Conservation (phyloP, 2,329 filamentous ascomycete genomes). For the Drechslerella dactyloides region DNA sequence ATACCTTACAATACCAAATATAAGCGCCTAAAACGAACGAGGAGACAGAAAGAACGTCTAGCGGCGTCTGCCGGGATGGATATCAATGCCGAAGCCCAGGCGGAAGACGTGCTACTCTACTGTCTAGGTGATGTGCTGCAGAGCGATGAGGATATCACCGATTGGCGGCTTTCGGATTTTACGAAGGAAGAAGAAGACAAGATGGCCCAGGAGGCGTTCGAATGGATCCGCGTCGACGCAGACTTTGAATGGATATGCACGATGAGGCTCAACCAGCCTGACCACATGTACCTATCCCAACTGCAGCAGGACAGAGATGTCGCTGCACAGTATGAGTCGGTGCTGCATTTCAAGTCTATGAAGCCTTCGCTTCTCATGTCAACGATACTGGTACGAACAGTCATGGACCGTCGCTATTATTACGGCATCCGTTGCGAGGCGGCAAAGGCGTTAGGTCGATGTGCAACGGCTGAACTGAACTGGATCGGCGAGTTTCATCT, state of each 20-base stretch:
- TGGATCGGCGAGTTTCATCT: slow-evolving; percentile 85
- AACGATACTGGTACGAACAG: slow-evolving; percentile 83
- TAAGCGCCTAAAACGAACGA: slow-evolving; percentile 90
- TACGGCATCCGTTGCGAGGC: slow-evolving; percentile 89
- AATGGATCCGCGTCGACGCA: slow-evolving; percentile 97
- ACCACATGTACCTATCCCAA: slow-evolving; percentile 98
- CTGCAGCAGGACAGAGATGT: slow-evolving; percentile 96
- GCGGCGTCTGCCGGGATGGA: slow-evolving; percentile 70
- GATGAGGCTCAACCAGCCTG: slow-evolving; percentile 80
- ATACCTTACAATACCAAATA: slow-evolving; percentile 99
- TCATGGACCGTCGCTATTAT: slow-evolving; percentile 91
- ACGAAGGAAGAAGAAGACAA: slow-evolving; percentile 82
- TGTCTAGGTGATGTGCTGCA: slow-evolving; percentile 91
- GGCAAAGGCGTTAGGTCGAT: slow-evolving; percentile 74
- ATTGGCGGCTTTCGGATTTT: slow-evolving; percentile 90
- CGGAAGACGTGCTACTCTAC: slow-evolving; percentile 80
- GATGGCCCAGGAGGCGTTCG: slow-evolving; percentile 96
- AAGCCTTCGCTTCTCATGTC: slow-evolving; percentile 75
- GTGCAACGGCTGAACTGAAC: slow-evolving; percentile 72
- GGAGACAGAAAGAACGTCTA: slow-evolving; percentile 78
- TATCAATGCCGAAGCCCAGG: slow-evolving; percentile 69
- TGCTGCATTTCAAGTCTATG: slow-evolving; percentile 69
- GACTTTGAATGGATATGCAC: slow-evolving; percentile 98
- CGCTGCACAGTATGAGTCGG: slow-evolving; percentile 81
- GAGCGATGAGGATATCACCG: slow-evolving; percentile 76